Evolutionary conservation across 176 grass and related monocot genomes (phyloP).

Genomic region (Secale cereale): DNA sequence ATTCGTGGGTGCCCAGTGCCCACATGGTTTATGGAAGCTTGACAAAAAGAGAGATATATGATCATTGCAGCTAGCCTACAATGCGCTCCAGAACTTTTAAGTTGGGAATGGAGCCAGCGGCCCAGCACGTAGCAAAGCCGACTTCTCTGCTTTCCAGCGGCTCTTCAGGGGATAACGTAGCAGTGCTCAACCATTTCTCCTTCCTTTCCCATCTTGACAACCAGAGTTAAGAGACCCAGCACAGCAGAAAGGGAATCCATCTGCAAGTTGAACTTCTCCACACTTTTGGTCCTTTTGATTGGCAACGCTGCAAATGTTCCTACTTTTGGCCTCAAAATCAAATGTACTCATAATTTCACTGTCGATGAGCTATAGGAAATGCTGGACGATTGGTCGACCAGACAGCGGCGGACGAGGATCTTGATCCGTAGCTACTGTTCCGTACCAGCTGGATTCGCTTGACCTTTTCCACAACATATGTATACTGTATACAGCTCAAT

Average conservation of each 20-base stretch:
- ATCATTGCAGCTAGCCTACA: no score
- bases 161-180: no score
- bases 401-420: background rate
- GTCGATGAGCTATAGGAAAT: background rate
- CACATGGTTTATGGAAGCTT: no score
- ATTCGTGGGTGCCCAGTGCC: no score
- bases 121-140: no score
- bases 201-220: background rate
- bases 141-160: no score
- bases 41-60: no score
- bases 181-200: no score
- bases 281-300: background rate
- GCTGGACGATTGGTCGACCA: background rate
- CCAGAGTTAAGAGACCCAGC: no score
- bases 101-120: no score
- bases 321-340: background rate
- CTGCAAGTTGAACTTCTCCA: background rate
- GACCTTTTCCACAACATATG: background rate
- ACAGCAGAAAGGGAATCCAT: background rate
- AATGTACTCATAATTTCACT: background rate
- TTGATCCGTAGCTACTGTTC: background rate
- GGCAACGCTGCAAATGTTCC: background rate
- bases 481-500: background rate
- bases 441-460: background rate
- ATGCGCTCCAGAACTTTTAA: no score